A percentile compares a stretch with the other conserved stretches of the same genome.
phyloP scores from a whole-genome alignment of 2,329 filamentous ascomycete species.

The Alternaria alternata region DNA sequence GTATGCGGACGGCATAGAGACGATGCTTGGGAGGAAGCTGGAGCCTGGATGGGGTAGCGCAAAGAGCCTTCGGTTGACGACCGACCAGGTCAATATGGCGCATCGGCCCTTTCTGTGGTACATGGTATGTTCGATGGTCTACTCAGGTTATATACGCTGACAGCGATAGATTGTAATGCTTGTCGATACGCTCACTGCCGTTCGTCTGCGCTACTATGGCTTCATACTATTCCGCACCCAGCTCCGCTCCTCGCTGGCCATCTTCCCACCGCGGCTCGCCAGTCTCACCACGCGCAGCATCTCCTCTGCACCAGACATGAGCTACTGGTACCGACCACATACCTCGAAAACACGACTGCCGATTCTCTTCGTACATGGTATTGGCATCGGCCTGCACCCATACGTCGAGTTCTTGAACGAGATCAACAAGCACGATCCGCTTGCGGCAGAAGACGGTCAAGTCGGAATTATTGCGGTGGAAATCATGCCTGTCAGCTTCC shows the following conservation, averaged over 20 bases:
- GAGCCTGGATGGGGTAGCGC: slow-evolving; percentile 64
- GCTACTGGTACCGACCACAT: slow-evolving; percentile 74
- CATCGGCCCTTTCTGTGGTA: slow-evolving; percentile 74
- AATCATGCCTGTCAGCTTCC: slow-evolving; percentile 70
- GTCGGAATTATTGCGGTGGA: slow-evolving; percentile 73
- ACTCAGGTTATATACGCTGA: slow-evolving; percentile 3
- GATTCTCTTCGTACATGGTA: slow-evolving; percentile 74
- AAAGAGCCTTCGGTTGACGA: slow-evolving; percentile 67
- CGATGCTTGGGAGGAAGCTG: slow-evolving; percentile 60
- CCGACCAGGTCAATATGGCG: slow-evolving; percentile 69
- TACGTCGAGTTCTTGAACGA: slow-evolving; percentile 66
- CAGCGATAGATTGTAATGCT: slow-evolving; percentile 56
- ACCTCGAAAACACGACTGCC: slow-evolving; percentile 65
- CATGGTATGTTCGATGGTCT: slow-evolving; percentile 51
- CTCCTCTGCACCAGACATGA: slow-evolving; percentile 61
- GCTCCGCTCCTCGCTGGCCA: slow-evolving; percentile 54
- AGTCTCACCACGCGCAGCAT: slow-evolving; percentile 55
- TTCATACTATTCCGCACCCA: slow-evolving; percentile 63
- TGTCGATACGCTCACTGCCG: slow-evolving; percentile 57
- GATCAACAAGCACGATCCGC: slow-evolving; percentile 52
- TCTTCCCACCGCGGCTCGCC: slow-evolving; percentile 68
- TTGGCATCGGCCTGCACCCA: slow-evolving; percentile 72
- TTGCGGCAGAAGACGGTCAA: slow-evolving; percentile 51
- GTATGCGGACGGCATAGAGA: slow-evolving; percentile 64
- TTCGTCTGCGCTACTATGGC: slow-evolving; percentile 57